Conservation (phyloP, 495 filamentous ascomycete genomes). For the Neurospora sp. region DNA sequence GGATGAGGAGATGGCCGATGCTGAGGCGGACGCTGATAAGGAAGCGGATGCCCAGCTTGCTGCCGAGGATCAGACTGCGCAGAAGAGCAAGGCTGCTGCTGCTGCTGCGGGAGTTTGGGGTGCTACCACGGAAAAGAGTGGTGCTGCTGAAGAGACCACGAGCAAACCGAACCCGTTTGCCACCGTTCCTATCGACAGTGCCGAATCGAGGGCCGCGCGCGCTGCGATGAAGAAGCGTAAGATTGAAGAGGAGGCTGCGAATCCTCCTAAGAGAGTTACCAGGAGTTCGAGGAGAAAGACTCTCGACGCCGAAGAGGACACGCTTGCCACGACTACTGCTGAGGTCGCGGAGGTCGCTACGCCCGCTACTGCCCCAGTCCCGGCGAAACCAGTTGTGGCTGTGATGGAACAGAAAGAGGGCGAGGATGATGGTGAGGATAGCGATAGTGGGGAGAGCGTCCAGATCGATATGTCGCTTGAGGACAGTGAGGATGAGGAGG, state of each 20-base stretch:
- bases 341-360: slow-evolving; percentile 30
- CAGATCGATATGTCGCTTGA: slow-evolving; percentile 22
- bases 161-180: slow-evolving; percentile 11
- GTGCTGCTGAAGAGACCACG: neutral
- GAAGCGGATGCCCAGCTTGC: neutral
- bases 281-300: slow-evolving; percentile 16
- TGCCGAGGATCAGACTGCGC: neutral
- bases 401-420: slow-evolving; percentile 4
- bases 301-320: slow-evolving; percentile 4
- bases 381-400: neutral
- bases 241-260: neutral
- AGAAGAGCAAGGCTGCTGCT: neutral
- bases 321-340: neutral
- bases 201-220: neutral
- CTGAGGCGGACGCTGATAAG: slow-evolving; percentile 14
- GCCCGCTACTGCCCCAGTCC: neutral
- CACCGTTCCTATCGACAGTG: neutral
- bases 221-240: slow-evolving; percentile 29
- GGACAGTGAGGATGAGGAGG: slow-evolving; percentile 16
- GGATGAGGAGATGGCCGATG: neutral
- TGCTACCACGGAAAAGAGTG: neutral
- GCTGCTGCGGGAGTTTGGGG: neutral
- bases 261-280: neutral
- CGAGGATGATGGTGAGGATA: slow-evolving; percentile 17
- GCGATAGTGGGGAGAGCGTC: slow-evolving; percentile 16